Evolutionary conservation across 2,329 filamentous ascomycete species (phyloP).

Genomic region (Ophiostoma ulmi): DNA sequence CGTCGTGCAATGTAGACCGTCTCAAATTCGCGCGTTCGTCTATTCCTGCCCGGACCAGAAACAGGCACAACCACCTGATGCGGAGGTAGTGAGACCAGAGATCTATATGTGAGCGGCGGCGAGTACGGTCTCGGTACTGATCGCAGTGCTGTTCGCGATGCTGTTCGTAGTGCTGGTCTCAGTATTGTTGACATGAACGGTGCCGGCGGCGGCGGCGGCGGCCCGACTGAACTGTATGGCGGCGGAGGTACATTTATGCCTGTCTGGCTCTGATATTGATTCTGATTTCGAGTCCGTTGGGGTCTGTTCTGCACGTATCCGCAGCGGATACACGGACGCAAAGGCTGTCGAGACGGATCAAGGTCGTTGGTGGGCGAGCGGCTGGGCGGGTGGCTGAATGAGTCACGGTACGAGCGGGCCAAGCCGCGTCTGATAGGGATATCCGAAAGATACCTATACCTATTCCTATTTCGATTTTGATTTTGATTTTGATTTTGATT

Average conservation of each 20-base stretch:
- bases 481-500: too few relatives aligned
- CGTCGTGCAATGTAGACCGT: not conserved
- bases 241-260: not conserved
- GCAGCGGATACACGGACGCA: not conserved
- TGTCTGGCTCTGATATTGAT: not conserved
- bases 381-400: too few relatives aligned
- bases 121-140: too few relatives aligned
- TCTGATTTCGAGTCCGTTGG: too few relatives aligned
- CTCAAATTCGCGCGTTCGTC: not conserved
- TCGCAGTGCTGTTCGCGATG: not conserved
- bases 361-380: not conserved
- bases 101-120: not conserved
- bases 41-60: not conserved
- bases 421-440: too few relatives aligned
- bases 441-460: too few relatives aligned
- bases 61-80: too few relatives aligned
- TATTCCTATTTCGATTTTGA: too few relatives aligned
- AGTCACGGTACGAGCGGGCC: too few relatives aligned
- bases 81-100: not conserved
- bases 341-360: too few relatives aligned
- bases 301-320: not conserved
- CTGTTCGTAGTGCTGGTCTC: not conserved
- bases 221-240: not conserved
- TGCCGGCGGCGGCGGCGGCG: too few relatives aligned
- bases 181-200: not conserved